phyloP scores from a whole-genome alignment of 768 basidiomycete genomes.

The Trametes elegans region DNA sequence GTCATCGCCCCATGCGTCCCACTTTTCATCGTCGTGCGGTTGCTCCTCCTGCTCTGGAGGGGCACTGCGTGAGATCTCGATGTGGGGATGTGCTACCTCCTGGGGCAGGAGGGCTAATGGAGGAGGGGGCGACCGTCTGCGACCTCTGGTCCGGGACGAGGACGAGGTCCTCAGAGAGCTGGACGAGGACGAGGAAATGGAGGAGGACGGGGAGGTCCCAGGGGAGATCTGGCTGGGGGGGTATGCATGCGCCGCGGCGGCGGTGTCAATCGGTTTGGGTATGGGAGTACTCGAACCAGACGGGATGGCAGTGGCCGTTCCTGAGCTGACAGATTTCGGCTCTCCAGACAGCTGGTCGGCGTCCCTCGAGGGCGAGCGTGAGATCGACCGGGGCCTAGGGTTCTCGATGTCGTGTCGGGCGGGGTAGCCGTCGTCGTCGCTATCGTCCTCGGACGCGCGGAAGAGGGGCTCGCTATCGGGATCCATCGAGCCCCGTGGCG shows the following conservation, averaged over 20 bases:
- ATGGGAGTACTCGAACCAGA: conserved; percentile 27
- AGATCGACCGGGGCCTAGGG: conserved; percentile 35
- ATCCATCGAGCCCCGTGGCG: conserved; percentile 36
- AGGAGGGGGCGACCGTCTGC: conserved; percentile 26
- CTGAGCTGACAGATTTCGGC: conserved; percentile 39
- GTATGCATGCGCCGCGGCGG: conserved; percentile 51
- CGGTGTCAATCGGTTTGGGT: conserved; percentile 24
- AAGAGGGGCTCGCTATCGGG: conserved; percentile 66
- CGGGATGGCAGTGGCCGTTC: conserved; percentile 31
- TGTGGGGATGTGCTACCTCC: conserved; percentile 10
- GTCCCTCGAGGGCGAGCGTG: conserved; percentile 30
- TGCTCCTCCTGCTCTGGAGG: conserved; percentile 14
- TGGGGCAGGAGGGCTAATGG: conserved; percentile 22
- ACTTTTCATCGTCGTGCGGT: conserved; percentile 29
- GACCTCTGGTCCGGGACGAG: conserved; percentile 23
- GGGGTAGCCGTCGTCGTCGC: conserved; percentile 34
- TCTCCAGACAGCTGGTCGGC: conserved; percentile 26
- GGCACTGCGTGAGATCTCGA: conserved; percentile 7
- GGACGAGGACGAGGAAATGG: conserved; percentile 34
- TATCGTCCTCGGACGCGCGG: conserved; percentile 50
- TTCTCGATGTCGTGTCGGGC: conserved; percentile 46
- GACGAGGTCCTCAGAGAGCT: conserved; percentile 31
- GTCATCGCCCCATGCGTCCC: conserved; percentile 44
- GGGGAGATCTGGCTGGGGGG: conserved; percentile 51
- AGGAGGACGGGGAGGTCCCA: conserved; percentile 35